Evolutionary conservation across 1,284 basidiomycete species (phyloP).

Genomic region (Testicularia cyperi): DNA sequence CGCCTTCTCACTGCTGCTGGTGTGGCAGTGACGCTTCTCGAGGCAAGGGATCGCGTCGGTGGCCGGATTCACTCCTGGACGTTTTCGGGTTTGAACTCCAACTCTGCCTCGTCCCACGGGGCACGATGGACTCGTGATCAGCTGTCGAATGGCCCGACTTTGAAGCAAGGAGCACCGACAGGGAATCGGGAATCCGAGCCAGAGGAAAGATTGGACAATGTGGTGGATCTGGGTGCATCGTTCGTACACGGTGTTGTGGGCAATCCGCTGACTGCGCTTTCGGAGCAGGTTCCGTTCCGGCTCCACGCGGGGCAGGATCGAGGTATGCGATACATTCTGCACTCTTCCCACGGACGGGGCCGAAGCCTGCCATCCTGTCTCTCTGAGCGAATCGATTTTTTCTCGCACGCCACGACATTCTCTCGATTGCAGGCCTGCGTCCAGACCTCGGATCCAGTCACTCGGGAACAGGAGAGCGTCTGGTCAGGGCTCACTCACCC

Average conservation of each 20-base stretch:
- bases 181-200: too few relatives aligned
- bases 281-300: background rate
- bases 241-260: slow-evolving; percentile 11
- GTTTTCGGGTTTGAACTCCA: too few relatives aligned
- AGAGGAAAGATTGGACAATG: too few relatives aligned
- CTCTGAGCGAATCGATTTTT: background rate
- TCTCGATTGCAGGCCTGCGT: background rate
- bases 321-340: background rate
- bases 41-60: slow-evolving; percentile 3
- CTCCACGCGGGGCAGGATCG: background rate
- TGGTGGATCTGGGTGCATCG: slow-evolving; percentile 5
- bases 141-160: too few relatives aligned
- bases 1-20: background rate
- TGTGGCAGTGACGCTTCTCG: slow-evolving; percentile 2
- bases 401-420: slow-evolving; percentile 2
- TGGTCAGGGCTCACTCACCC: background rate
- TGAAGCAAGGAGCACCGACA: too few relatives aligned
- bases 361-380: too few relatives aligned
- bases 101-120: too few relatives aligned
- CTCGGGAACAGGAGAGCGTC: background rate
- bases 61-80: slow-evolving; percentile 3
- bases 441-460: background rate
- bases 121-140: too few relatives aligned
- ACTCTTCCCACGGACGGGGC: background rate
- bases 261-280: slow-evolving; percentile 3